phyloP scores from a whole-genome alignment of 202 grass and related monocot species.

The Dendrocalamus latiflorus region DNA sequence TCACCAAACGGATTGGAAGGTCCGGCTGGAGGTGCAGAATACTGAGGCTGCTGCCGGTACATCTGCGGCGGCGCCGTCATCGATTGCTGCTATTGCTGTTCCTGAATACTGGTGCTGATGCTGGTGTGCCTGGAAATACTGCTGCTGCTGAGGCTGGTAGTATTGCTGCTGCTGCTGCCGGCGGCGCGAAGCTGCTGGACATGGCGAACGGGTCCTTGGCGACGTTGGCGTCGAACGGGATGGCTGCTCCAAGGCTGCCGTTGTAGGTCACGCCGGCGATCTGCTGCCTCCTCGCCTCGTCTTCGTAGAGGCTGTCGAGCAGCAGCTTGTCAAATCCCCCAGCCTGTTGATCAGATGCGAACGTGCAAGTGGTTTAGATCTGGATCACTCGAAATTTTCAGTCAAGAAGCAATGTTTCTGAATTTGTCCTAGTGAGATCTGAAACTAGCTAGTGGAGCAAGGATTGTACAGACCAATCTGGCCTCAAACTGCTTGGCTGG shows the following conservation, averaged over 20 bases:
- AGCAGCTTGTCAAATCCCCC: constrained; percentile 85
- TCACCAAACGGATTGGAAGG: constrained; percentile 66
- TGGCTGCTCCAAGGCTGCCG: constrained; percentile 39
- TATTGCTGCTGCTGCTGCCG: constrained; percentile 56
- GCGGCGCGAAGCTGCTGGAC: constrained; percentile 51
- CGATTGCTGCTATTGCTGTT: constrained; percentile 42
- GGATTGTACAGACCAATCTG: constrained; percentile 33
- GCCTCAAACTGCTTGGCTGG: constrained; percentile 36
- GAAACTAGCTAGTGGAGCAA: constrained; percentile 4
- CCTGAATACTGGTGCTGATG: no score
- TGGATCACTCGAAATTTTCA: not conserved
- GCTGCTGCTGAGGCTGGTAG: constrained; percentile 13
- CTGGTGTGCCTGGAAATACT: constrained; percentile 2
- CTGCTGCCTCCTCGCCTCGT: constrained; percentile 59
- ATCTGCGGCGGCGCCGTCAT: constrained; percentile 8
- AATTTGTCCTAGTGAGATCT: not conserved
- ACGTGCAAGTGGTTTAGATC: not conserved
- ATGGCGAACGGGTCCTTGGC: constrained; percentile 55
- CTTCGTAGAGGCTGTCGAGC: constrained; percentile 92
- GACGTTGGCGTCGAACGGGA: constrained; percentile 36
- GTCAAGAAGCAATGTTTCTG: not conserved
- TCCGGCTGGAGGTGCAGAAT: not conserved
- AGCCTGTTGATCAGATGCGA: constrained; percentile 45
- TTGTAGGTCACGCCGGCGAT: constrained; percentile 44
- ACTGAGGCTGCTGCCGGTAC: constrained; percentile 39